Percentiles rank a stretch among this genome's conserved stretches.
Conservation (phyloP, 331 rosid species). For the Pyracantha coccinea region DNA sequence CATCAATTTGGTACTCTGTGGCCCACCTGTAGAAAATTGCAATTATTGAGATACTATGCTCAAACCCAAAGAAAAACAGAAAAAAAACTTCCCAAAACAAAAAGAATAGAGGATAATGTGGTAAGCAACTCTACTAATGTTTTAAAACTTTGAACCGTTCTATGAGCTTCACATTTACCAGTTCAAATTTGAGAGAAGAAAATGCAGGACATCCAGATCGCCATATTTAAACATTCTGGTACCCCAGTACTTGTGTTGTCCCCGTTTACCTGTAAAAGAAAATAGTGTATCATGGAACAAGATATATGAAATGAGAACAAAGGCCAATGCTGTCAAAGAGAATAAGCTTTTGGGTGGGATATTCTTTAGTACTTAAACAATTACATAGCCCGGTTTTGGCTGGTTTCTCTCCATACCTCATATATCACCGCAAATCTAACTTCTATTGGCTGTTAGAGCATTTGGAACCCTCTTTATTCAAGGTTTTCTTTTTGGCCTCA, state of each 20-base stretch:
- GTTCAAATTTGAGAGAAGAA: conserved; percentile 87
- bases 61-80: neutral
- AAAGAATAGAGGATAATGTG: neutral
- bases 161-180: conserved; percentile 45
- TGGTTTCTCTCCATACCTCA: neutral
- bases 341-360: neutral
- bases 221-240: conserved; percentile 91
- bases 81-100: conserved; percentile 9
- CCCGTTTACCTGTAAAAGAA: conserved; percentile 71
- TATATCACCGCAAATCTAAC: neutral
- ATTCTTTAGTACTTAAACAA: neutral
- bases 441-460: neutral
- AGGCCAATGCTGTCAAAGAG: neutral
- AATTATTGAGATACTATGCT: conserved; percentile 9
- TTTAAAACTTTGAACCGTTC: neutral
- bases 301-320: neutral
- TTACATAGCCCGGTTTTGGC: neutral
- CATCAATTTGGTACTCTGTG: conserved; percentile 83
- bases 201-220: conserved; percentile 76
- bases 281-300: conserved; percentile 9
- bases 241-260: conserved; percentile 93
- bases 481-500: neutral
- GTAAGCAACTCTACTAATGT: neutral
- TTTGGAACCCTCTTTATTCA: neutral
- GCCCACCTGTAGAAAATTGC: conserved; percentile 72